Evolutionary conservation across 75 land plant species (phyloP).

Genomic region (Pinus tabuliformis): DNA sequence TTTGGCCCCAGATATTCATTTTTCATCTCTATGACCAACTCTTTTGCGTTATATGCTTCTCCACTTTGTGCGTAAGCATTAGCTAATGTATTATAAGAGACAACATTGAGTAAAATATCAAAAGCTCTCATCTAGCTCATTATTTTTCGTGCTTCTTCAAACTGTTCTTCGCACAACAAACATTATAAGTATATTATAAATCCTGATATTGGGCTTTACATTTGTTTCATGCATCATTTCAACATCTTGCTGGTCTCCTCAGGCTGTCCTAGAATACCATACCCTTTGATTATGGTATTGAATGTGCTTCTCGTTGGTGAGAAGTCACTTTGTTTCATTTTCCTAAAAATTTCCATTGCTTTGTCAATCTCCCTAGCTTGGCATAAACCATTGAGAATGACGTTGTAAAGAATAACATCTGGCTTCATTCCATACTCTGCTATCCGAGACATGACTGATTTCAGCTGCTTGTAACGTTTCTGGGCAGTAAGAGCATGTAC

Average conservation of each 20-base stretch:
- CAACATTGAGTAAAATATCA: constrained; percentile 71
- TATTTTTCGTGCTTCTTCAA: constrained; percentile 66
- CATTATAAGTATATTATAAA: constrained; percentile 76
- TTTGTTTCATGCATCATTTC: constrained; percentile 46
- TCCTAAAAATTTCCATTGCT: constrained; percentile 54
- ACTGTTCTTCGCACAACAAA: constrained; percentile 61
- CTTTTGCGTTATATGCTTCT: constrained; percentile 54
- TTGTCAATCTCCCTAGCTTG: constrained; percentile 61
- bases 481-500: constrained; percentile 41
- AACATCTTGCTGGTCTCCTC: constrained; percentile 58
- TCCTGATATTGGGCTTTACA: constrained; percentile 62
- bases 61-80: constrained; percentile 74
- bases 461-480: constrained; percentile 36
- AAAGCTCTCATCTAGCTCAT: constrained; percentile 55
- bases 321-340: constrained; percentile 71
- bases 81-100: constrained; percentile 86
- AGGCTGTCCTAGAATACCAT: constrained; percentile 65
- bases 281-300: constrained; percentile 87
- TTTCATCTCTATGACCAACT: constrained; percentile 72
- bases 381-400: constrained; percentile 73
- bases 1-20: constrained; percentile 56
- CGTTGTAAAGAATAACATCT: constrained; percentile 75
- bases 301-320: constrained; percentile 61
- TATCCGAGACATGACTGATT: constrained; percentile 40
- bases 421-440: constrained; percentile 53